Evolutionary conservation across 1,139 yeast species (phyloP).

Genomic region (Magnusiomyces paraingens): DNA sequence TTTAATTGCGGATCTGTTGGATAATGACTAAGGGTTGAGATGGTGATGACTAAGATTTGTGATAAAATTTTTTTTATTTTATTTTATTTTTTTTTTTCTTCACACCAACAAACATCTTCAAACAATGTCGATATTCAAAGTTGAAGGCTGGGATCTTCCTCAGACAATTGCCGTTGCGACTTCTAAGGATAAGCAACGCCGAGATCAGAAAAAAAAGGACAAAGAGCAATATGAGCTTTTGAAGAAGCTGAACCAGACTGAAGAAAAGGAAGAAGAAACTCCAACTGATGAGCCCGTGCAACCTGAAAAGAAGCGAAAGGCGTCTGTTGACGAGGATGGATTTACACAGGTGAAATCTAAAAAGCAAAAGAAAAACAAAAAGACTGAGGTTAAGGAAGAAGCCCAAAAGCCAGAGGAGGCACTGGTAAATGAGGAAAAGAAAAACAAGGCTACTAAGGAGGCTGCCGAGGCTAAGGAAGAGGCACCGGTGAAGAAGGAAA

Average conservation of each 20-base stretch:
- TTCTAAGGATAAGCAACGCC: slow-evolving; percentile 7
- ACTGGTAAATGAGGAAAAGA: slow-evolving; percentile 4
- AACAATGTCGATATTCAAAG: slow-evolving; percentile 42
- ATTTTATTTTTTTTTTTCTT: neutral
- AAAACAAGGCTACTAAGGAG: slow-evolving; percentile 12
- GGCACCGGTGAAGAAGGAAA: neutral
- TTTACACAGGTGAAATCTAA: slow-evolving; percentile 35
- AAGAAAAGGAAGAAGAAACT: slow-evolving; percentile 11
- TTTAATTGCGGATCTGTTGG: neutral
- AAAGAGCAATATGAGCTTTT: slow-evolving; percentile 13
- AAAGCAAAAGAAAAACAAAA: slow-evolving; percentile 32
- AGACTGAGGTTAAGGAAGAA: slow-evolving; percentile 12
- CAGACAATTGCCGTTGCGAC: slow-evolving; percentile 39
- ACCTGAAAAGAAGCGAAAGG: slow-evolving; percentile 8
- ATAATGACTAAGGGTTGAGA: neutral
- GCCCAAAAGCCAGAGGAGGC: slow-evolving; percentile 1
- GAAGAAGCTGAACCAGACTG: slow-evolving; percentile 19
- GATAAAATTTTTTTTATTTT: neutral
- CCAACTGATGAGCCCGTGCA: neutral
- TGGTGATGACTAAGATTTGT: neutral
- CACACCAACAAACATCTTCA: neutral
- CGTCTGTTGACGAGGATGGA: slow-evolving; percentile 31
- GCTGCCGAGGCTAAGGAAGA: slow-evolving; percentile 29
- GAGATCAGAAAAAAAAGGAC: slow-evolving; percentile 10
- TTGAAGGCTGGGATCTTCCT: slow-evolving; percentile 73